Evolutionary conservation across 306 rosid species (phyloP).

Genomic region (Notholithocarpus densiflorus): DNA sequence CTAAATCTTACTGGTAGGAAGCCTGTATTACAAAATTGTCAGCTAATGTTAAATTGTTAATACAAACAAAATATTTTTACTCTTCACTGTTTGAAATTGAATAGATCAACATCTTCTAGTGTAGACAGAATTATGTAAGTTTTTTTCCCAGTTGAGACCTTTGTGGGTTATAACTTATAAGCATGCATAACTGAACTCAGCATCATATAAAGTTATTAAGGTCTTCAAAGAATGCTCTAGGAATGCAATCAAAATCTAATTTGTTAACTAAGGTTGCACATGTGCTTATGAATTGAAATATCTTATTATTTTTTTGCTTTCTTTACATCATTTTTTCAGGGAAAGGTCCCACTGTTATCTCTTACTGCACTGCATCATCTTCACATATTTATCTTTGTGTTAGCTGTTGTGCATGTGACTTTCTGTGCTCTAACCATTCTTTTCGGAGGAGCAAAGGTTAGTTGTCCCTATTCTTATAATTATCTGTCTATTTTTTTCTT

Average conservation of each 20-base stretch:
- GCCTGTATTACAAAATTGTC: too few relatives aligned
- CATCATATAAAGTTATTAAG: not conserved
- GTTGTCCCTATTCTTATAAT: not conserved
- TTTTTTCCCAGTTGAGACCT: too few relatives aligned
- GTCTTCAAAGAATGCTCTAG: not conserved
- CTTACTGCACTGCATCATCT: constrained; percentile 35
- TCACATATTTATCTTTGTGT: constrained; percentile 40
- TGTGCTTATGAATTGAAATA: not conserved
- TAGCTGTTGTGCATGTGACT: constrained; percentile 36
- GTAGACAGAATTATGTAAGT: not conserved
- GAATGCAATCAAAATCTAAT: not conserved
- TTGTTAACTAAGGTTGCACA: not conserved
- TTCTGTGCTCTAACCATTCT: constrained; percentile 35
- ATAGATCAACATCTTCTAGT: not conserved
- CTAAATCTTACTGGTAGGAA: too few relatives aligned
- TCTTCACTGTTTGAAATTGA: not conserved
- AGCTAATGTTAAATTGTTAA: too few relatives aligned
- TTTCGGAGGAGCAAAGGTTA: constrained; percentile 32
- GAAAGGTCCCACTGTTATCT: constrained; percentile 32
- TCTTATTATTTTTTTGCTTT: not conserved
- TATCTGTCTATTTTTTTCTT: not conserved
- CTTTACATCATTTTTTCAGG: constrained; percentile 17
- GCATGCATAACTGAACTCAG: too few relatives aligned
- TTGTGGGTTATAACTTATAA: too few relatives aligned
- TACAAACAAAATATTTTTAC: too few relatives aligned